Percentiles rank a stretch among this genome's conserved stretches.
Conservation (phyloP, 139 green algal genomes). For the Chlorella sp. region DNA sequence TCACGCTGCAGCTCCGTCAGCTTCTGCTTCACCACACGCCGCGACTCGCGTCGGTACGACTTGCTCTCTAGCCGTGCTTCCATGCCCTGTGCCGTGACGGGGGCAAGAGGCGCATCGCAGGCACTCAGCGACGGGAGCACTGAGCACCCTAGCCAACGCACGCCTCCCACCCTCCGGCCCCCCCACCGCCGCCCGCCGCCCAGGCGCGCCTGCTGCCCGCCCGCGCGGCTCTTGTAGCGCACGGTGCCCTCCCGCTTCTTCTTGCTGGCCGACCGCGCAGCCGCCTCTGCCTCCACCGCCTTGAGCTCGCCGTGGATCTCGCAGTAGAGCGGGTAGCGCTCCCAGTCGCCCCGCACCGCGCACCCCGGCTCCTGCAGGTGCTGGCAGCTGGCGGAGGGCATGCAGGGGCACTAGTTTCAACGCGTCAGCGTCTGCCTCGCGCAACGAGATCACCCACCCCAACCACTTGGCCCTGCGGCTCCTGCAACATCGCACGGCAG, state of each 20-base stretch:
- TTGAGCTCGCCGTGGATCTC: slow-evolving; percentile 71
- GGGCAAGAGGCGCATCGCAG: too few species aligned
- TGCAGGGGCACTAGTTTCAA: too few species aligned
- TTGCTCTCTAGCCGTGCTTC: slow-evolving; percentile 81
- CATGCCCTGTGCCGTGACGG: slow-evolving; percentile 26
- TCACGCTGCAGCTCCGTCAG: slow-evolving; percentile 28
- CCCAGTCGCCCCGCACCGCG: slow-evolving; percentile 61
- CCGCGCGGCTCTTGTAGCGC: too few species aligned
- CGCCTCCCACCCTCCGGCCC: too few species aligned
- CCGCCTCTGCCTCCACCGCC: slow-evolving; percentile 48
- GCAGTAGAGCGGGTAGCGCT: slow-evolving; percentile 78
- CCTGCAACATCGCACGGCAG: too few species aligned
- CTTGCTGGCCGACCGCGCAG: slow-evolving; percentile 30
- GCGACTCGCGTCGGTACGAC: slow-evolving; percentile 60
- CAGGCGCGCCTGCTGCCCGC: not conserved
- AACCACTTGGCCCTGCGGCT: too few species aligned
- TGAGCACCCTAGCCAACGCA: too few species aligned
- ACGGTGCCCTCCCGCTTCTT: slow-evolving; percentile 1
- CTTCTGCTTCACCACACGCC: slow-evolving; percentile 44
- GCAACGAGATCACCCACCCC: too few species aligned
- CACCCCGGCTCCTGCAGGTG: slow-evolving; percentile 91
- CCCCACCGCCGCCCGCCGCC: too few species aligned
- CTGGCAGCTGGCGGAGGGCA: slow-evolving; percentile 87
- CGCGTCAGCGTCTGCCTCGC: too few species aligned
- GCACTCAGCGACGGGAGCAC: too few species aligned